Base-by-base conservation (phyloP, 805 yeast genomes). In the Torulaspora gathmanii region DNA sequence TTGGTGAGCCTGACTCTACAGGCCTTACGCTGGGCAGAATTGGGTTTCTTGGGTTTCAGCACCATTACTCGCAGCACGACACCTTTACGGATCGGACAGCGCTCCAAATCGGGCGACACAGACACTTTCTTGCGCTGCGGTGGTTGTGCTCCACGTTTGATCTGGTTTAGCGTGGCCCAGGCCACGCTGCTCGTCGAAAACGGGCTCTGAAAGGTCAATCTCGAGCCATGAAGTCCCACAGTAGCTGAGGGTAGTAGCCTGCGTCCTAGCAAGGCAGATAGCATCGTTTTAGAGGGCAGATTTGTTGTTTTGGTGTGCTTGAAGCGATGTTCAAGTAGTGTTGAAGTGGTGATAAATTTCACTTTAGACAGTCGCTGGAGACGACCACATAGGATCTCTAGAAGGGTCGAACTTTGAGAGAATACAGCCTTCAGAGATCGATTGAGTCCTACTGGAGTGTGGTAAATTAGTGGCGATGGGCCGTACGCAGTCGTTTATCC, bases 1-100 rank as follows among this genome's bases (percentile, higher is more conserved):
- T 86, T 91, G 9, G 95, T 78, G 50, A 93, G 74, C 68, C 95
- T 79, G 17, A 93, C 98, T 72, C 98, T 84, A 52, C 95, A 89
- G 37, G 95, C 96, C 67, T 93, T 93, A 70, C 99, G 79, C 70
- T 90, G 91, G 15, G 99, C 97, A 35, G 98, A 91, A 72, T 93
- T 93, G 28, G 99, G 99, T 66, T 93, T 93, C 73, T 93, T 93
- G 37, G 99, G 99, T 68, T 93, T 93, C 55, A 90, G 74, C 44
- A 90, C 87, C 93, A 91, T 86, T 25, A 93, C 95, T 64, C 96
- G 78, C 40, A 90, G 71, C 9, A 93, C 95, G 4, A 93, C 98
- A 30, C 97, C 99, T 56, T 90, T 89, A 56, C 82, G 81, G 58
- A 89, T 84, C 1, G 99, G 99, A 54, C 83, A 78, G n/a, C 67